Percentiles rank a stretch among this genome's conserved stretches.
phyloP scores from a whole-genome alignment of 352 stramenopile genomes.

The Blastocystis sp. region DNA sequence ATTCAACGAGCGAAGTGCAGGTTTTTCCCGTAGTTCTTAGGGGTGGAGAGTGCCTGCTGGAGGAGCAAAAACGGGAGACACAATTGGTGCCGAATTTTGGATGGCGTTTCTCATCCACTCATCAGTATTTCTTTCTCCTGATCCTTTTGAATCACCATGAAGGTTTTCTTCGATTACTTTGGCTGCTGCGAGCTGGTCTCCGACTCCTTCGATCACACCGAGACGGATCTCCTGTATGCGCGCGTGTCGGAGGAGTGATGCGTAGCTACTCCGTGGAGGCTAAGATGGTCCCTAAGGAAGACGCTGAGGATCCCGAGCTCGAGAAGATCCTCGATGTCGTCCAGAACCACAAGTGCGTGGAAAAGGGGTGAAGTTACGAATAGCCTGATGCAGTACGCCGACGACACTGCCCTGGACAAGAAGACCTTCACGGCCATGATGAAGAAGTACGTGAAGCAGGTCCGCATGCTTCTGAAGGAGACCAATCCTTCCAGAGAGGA shows the following conservation, averaged over 20 bases:
- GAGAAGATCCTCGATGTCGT: slow-evolving; percentile 70
- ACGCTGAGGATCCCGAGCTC: slow-evolving; percentile 66
- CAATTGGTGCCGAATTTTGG: background rate
- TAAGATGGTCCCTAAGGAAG: slow-evolving; percentile 68
- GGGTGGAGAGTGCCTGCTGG: background rate
- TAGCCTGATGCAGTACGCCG: slow-evolving; percentile 64
- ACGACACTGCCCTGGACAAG: slow-evolving; percentile 69
- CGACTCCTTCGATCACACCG: slow-evolving; percentile 62
- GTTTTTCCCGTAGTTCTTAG: background rate
- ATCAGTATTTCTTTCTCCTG: slow-evolving; percentile 38
- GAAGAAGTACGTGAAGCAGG: slow-evolving; percentile 71
- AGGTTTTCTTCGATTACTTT: slow-evolving; percentile 68
- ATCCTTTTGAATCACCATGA: slow-evolving; percentile 43
- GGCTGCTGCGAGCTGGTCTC: slow-evolving; percentile 69
- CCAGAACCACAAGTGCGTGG: slow-evolving; percentile 66
- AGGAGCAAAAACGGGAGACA: background rate
- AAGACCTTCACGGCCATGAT: slow-evolving; percentile 70
- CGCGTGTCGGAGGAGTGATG: background rate
- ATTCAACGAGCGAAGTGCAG: background rate
- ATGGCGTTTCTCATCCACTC: slow-evolving; percentile 56
- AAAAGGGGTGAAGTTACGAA: background rate
- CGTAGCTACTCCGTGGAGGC: slow-evolving; percentile 66
- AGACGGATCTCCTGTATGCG: slow-evolving; percentile 63
- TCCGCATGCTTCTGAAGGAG: slow-evolving; percentile 68
- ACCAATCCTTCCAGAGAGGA: slow-evolving; percentile 66